Base-by-base conservation (phyloP, 495 filamentous ascomycete species). In the Podospora pseudocomata region DNA sequence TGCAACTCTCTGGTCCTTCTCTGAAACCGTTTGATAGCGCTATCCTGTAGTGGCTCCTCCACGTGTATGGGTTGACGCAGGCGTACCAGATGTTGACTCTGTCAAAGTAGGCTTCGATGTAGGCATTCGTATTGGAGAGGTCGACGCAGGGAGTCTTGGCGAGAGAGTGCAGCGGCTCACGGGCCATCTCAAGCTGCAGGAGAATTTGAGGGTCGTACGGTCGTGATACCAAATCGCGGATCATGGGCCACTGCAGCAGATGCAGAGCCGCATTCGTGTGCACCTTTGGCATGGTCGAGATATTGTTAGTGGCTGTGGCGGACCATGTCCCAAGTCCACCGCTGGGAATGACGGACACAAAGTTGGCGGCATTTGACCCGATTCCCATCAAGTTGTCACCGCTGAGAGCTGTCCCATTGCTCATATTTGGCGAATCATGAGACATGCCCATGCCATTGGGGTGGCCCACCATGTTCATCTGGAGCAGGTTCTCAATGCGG, bases 21-120 rank as follows among this genome's bases (percentile, higher is more conserved):
- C 89, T 87, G 70, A 93, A 93, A 6, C 88, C 86, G 67, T 86
- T 86, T 1, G 89, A 89, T 3, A 92, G 81, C 0, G 91, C 91
- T 6, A 83, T 88, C 20, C 85, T 82, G 75, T 93, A 93, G 76
- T 92, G 89, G 67, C 84, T 86, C n/a, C 84, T 82, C 91, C 91
- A 94, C 20, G 87, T 90, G 77, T 89, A 91, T 26, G 91, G 91
- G 76, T 92, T 93, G 64, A 94, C 90, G 76, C 89, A 91, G 39
- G 91, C 91, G 70, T 93, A 93, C 90, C 91, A 94, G 5, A 92
- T 84, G 73, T 93, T 93, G 66, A 92, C 91, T 27, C 88, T 84
- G 57, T 89, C 86, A 71, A 94, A 94, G 78, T 91, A 93, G 9
- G 91, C 86, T 73, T 88, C 86, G 62, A 91, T 87, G 77, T 92